phyloP scores from a whole-genome alignment of 306 rosid genomes.

The Ceratonia siliqua region DNA sequence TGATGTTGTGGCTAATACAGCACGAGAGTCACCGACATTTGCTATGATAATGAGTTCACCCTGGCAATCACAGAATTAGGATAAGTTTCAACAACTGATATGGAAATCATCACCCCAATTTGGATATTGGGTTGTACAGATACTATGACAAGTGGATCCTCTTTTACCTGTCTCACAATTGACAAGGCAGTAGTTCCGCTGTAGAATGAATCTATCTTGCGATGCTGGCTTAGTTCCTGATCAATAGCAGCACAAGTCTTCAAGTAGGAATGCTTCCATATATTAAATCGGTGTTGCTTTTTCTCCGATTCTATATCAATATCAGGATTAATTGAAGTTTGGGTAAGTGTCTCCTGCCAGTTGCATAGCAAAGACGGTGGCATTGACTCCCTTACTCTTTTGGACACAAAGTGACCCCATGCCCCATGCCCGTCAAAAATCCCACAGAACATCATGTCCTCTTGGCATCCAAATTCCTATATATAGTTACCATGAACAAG shows the following conservation, averaged over 20 bases:
- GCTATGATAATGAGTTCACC: slow-evolving; percentile 73
- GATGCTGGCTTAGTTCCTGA: slow-evolving; percentile 63
- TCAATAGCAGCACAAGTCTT: slow-evolving; percentile 85
- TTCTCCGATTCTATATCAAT: slow-evolving; percentile 48
- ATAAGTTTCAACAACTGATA: slow-evolving; percentile 4
- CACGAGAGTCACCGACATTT: slow-evolving; percentile 94
- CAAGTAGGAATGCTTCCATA: slow-evolving; percentile 82
- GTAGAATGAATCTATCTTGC: slow-evolving; percentile 74
- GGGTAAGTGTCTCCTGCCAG: slow-evolving; percentile 82
- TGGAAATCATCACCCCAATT: neutral
- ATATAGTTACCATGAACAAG: slow-evolving; percentile 10
- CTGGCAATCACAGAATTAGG: slow-evolving; percentile 36
- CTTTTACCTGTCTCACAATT: slow-evolving; percentile 78
- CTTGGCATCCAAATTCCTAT: slow-evolving; percentile 94
- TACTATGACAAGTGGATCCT: neutral
- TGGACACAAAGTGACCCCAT: slow-evolving; percentile 96
- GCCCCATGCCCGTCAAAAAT: slow-evolving; percentile 92
- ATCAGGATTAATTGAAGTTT: slow-evolving; percentile 48
- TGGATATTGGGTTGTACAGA: neutral
- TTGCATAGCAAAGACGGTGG: slow-evolving; percentile 69
- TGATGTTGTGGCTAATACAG: slow-evolving; percentile 74
- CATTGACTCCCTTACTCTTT: slow-evolving; percentile 76
- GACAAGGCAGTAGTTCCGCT: slow-evolving; percentile 93
- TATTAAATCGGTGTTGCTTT: slow-evolving; percentile 51
- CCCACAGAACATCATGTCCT: slow-evolving; percentile 89